phyloP scores from a whole-genome alignment of 495 filamentous ascomycete genomes.

The Zalerion maritima region DNA sequence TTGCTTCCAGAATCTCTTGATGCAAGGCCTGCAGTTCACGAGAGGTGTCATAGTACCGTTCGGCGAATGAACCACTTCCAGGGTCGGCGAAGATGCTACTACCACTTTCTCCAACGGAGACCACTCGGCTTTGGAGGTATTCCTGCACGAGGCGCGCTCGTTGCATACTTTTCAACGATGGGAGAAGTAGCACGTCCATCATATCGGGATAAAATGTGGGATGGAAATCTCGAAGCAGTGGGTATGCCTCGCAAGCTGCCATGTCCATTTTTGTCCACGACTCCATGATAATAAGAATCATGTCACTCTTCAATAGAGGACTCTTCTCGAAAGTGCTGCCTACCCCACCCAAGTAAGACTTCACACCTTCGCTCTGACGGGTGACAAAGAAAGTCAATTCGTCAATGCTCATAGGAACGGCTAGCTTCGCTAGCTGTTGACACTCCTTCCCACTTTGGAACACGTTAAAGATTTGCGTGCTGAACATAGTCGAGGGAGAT shows the following conservation, averaged over 20 bases:
- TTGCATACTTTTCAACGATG: constrained; percentile 24
- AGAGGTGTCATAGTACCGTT: constrained; percentile 25
- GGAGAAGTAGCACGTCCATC: constrained; percentile 35
- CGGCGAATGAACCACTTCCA: constrained; percentile 25
- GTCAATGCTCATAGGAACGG: too few relatives aligned
- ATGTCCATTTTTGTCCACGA: constrained; percentile 30
- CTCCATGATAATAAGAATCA: constrained; percentile 28
- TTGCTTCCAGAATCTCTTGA: constrained; percentile 17
- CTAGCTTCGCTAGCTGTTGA: too few relatives aligned
- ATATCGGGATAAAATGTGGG: constrained; percentile 28
- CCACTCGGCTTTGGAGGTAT: constrained; percentile 27
- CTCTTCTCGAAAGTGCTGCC: too few relatives aligned
- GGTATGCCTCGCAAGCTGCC: constrained; percentile 14
- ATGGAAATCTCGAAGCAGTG: constrained; percentile 20
- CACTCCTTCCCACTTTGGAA: too few relatives aligned
- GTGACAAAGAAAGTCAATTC: too few relatives aligned
- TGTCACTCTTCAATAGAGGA: constrained; percentile 26
- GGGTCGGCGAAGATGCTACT: constrained; percentile 32
- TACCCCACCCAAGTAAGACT: too few relatives aligned
- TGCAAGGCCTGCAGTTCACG: constrained; percentile 15
- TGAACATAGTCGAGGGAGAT: too few relatives aligned
- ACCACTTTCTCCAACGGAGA: neutral
- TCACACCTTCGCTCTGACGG: too few relatives aligned
- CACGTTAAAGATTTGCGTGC: too few relatives aligned
- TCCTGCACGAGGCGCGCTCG: constrained; percentile 32